Evolutionary conservation across 148 eudicot genomes (phyloP), one percentile per base, ranked within the genome.

Genomic region (Dysphania ambrosioides): DNA sequence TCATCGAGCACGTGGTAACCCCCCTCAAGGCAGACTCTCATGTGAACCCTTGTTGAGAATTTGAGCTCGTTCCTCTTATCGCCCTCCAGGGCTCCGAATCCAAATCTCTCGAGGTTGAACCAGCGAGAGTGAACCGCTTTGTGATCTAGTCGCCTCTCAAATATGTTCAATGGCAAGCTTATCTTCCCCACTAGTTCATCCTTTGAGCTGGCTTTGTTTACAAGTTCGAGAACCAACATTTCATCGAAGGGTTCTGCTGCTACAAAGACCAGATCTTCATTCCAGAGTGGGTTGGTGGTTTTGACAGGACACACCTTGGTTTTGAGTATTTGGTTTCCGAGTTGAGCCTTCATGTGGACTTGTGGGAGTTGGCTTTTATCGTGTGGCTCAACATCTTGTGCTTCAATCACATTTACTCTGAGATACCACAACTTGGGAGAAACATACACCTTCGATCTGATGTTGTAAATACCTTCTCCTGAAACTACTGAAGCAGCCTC

Each of bases 1-100:
- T 84, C 87, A 59, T 84, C 87, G 12, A 84, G 78, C 23, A 84
- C 87, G 44, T 84, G 87, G 47, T 84, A 84, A 2, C 87, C 87
- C 16, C 87, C 87, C 65, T 84, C 87, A 1, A 84, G 79, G 24
- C 84, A 84, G 0, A 81, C 79, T 44, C 87, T 51, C 18, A 84
- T 73, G 63, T 84, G 87, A 15, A 84, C 71, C 30, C 84, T 72
- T 0, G 82, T 84, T 4, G 87, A 81, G 65, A 84, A 84, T 51
- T 84, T 84, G 2, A 61, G 82, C 63, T 84, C 87, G 23, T 84
- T 73, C 58, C 75, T 81, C 30, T 56, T 64, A 19, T 84, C 84
- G 13, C 84, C 84, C 61, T 84, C 87, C 8, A 83, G 62, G 21
- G 66, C 78, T 12, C 84, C 84, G 3, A 81, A 75, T 70, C 84